phyloP scores from a whole-genome alignment of 2,329 filamentous ascomycete species.

The Phyllosticta capitalensis region DNA sequence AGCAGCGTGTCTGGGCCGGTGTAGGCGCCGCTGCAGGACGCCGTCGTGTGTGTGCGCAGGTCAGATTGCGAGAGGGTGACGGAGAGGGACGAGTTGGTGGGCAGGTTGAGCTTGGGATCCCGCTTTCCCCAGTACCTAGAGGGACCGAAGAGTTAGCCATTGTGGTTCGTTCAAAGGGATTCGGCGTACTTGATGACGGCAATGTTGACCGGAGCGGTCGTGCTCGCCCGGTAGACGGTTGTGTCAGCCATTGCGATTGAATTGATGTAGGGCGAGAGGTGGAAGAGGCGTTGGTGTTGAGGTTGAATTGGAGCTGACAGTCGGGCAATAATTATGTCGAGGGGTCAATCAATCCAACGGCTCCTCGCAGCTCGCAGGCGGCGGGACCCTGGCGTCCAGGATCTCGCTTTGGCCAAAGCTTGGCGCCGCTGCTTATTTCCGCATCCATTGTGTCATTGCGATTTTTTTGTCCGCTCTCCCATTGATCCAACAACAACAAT shows the following conservation, averaged over 20 bases:
- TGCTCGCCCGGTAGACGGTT: slow-evolving; percentile 78
- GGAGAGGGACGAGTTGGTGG: slow-evolving; percentile 94
- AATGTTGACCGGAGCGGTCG: slow-evolving; percentile 95
- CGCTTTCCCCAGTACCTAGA: slow-evolving; percentile 90
- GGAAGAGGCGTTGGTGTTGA: background rate
- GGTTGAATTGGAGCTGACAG: background rate
- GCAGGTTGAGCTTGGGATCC: slow-evolving; percentile 85
- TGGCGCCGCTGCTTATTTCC: background rate
- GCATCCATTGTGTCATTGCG: background rate
- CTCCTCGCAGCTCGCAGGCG: background rate
- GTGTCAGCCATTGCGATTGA: slow-evolving; percentile 30
- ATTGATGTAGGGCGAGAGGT: background rate
- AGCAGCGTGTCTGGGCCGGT: slow-evolving; percentile 59
- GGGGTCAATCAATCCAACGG: background rate
- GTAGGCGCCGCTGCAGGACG: slow-evolving; percentile 73
- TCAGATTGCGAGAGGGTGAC: slow-evolving; percentile 93
- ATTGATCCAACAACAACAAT: background rate
- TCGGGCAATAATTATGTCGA: background rate
- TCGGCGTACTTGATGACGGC: slow-evolving; percentile 78
- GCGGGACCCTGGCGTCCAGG: background rate
- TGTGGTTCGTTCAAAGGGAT: slow-evolving; percentile 13
- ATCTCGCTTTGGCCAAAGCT: background rate
- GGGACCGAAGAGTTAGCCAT: slow-evolving; percentile 2
- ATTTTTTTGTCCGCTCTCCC: background rate
- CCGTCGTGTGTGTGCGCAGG: slow-evolving; percentile 90